phyloP scores from a whole-genome alignment of 2,329 filamentous ascomycete species.

The Calonectria honghensis region DNA sequence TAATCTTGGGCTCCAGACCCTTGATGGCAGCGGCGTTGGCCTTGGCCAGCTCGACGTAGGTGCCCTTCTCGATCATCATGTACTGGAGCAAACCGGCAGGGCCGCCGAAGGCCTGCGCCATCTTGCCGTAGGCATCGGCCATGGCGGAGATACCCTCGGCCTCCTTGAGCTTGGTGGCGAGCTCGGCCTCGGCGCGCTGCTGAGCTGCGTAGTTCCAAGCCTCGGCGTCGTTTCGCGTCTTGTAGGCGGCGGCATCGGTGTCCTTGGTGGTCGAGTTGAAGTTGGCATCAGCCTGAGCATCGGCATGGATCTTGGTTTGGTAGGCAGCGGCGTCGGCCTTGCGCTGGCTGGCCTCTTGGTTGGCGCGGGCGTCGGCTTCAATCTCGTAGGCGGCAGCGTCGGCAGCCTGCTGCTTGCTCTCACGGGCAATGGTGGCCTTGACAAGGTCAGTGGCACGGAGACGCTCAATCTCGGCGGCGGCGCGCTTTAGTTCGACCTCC shows the following conservation, averaged over 20 bases:
- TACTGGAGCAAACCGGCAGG: slow-evolving; percentile 87
- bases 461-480: slow-evolving; percentile 86
- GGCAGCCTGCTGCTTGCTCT: slow-evolving; percentile 81
- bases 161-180: slow-evolving; percentile 79
- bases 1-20: slow-evolving; percentile 91
- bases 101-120: slow-evolving; percentile 84
- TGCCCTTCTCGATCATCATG: slow-evolving; percentile 90
- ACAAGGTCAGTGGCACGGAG: slow-evolving; percentile 86
- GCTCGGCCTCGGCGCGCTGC: slow-evolving; percentile 75
- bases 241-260: slow-evolving; percentile 76
- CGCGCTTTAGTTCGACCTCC: slow-evolving; percentile 85
- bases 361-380: slow-evolving; percentile 75
- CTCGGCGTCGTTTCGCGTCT: slow-evolving; percentile 68
- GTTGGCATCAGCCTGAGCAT: slow-evolving; percentile 73
- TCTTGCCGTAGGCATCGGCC: slow-evolving; percentile 85
- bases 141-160: slow-evolving; percentile 86
- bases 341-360: slow-evolving; percentile 72
- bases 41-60: slow-evolving; percentile 84
- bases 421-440: slow-evolving; percentile 81
- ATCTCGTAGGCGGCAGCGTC: slow-evolving; percentile 80
- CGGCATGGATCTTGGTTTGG: slow-evolving; percentile 68
- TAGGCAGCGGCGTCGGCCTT: slow-evolving; percentile 72
- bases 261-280: slow-evolving; percentile 80
- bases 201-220: slow-evolving; percentile 60
- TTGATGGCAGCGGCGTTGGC: slow-evolving; percentile 85